Evolutionary conservation across 1,284 basidiomycete species (phyloP).

Genomic region (Mrakiaceae sp.): DNA sequence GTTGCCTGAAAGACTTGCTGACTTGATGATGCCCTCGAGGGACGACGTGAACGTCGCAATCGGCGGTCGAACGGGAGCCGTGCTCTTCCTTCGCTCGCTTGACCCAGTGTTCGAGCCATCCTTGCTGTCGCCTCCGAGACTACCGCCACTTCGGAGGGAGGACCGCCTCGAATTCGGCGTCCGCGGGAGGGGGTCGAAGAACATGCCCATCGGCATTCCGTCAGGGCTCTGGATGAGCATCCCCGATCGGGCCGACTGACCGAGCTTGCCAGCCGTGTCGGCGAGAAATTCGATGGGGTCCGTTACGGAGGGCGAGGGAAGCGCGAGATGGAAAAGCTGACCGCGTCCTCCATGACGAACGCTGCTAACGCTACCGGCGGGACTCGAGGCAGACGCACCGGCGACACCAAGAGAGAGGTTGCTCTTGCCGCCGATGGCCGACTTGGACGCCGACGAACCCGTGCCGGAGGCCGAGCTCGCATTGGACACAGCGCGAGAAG

Average conservation of each 20-base stretch:
- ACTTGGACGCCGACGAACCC: too few relatives aligned
- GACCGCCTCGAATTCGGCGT: conserved; percentile 21
- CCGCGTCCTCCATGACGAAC: too few relatives aligned
- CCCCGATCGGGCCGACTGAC: conserved; percentile 68
- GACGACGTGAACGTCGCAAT: conserved; percentile 10
- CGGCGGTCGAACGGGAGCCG: not conserved
- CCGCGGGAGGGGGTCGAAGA: conserved; percentile 64
- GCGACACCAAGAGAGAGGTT: too few relatives aligned
- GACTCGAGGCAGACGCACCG: too few relatives aligned
- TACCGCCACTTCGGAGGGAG: conserved; percentile 13
- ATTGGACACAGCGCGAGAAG: not conserved
- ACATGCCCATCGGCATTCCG: conserved; percentile 84
- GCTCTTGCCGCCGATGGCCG: too few relatives aligned
- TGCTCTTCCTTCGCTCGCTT: not conserved
- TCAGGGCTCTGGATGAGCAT: conserved; percentile 85
- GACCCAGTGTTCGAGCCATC: conserved; percentile 4
- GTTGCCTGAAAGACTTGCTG: not conserved
- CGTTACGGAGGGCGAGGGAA: conserved; percentile 57
- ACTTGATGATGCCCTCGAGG: conserved; percentile 6
- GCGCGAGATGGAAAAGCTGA: conserved; percentile 10
- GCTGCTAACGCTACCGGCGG: too few relatives aligned
- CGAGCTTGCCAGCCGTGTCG: conserved; percentile 53
- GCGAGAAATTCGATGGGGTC: conserved; percentile 84
- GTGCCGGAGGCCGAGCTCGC: too few relatives aligned
- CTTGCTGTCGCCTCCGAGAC: conserved; percentile 4